Evolutionary conservation across 805 yeast species (phyloP).

Genomic region (Jamesozyma spencerorum): DNA sequence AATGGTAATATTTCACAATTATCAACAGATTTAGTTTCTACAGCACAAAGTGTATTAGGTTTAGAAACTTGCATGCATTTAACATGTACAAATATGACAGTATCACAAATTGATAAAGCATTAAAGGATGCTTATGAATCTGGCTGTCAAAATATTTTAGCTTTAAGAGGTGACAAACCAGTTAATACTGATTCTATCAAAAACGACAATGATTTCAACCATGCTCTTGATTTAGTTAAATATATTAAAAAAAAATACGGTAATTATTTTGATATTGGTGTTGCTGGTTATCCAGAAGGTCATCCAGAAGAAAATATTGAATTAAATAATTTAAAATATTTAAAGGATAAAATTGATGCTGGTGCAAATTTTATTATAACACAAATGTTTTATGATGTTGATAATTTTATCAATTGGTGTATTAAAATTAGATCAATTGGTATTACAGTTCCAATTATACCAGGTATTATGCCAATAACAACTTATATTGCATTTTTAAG

Average conservation of each 20-base stretch:
- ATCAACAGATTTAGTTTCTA: constrained; percentile 86
- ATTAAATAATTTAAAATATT: constrained; percentile 41
- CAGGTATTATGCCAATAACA: constrained; percentile 98
- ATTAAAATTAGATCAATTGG: constrained; percentile 58
- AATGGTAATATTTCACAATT: constrained; percentile 45
- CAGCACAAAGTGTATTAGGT: constrained; percentile 83
- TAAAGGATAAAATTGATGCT: constrained; percentile 84
- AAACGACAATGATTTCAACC: constrained; percentile 66
- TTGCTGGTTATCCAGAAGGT: constrained; percentile 97
- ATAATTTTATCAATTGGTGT: constrained; percentile 79
- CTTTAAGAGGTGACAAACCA: constrained; percentile 94
- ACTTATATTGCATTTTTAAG: constrained; percentile 87
- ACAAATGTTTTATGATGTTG: constrained; percentile 94
- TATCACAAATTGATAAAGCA: constrained; percentile 72
- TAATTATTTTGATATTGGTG: constrained; percentile 86
- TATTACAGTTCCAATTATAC: constrained; percentile 77
- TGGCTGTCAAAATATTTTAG: constrained; percentile 92
- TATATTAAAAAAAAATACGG: constrained; percentile 75
- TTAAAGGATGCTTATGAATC: constrained; percentile 74
- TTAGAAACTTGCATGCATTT: constrained; percentile 96
- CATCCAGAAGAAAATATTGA: constrained; percentile 74
- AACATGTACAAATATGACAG: constrained; percentile 93
- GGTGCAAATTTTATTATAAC: constrained; percentile 94
- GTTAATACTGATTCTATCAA: constrained; percentile 40
- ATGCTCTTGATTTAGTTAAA: constrained; percentile 77